Evolutionary conservation across 2,329 filamentous ascomycete species (phyloP).

Genomic region (Pseudomassariella vexata): DNA sequence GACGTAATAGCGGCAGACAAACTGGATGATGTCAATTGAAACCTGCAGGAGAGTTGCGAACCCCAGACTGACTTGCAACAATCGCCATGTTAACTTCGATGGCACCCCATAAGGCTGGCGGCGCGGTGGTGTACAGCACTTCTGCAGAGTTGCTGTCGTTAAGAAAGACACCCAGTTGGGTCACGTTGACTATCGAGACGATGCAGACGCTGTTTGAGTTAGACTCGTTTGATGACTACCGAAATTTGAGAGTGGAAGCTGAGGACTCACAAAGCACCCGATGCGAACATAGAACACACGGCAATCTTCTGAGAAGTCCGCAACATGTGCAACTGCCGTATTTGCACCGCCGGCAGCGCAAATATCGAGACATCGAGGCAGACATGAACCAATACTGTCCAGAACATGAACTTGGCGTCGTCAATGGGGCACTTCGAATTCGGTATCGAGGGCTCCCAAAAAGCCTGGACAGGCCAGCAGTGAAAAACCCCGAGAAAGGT

Average conservation of each 20-base stretch:
- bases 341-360: conserved; percentile 22
- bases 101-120: too few species aligned
- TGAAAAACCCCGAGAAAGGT: conserved; percentile 26
- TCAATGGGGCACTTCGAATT: conserved; percentile 22
- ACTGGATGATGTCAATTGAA: too few species aligned
- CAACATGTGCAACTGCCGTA: conserved; percentile 22
- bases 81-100: too few species aligned
- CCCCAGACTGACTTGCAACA: too few species aligned
- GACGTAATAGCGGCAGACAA: too few species aligned
- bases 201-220: conserved; percentile 17
- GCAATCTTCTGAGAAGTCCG: conserved; percentile 21
- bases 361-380: conserved; percentile 26
- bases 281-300: conserved; percentile 21
- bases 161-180: too few species aligned
- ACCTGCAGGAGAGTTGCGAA: too few species aligned
- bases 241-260: background rate
- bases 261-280: conserved; percentile 19
- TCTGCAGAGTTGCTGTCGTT: too few species aligned
- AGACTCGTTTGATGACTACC: background rate
- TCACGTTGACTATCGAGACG: too few species aligned
- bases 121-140: too few species aligned
- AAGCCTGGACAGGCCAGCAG: conserved; percentile 25
- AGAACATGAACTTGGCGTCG: conserved; percentile 25
- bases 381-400: conserved; percentile 23
- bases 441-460: conserved; percentile 23